A percentile compares a stretch with the other conserved stretches of the same genome.
Evolutionary conservation across 768 basidiomycete species (phyloP).

Genomic region (Roridomyces roridus): DNA sequence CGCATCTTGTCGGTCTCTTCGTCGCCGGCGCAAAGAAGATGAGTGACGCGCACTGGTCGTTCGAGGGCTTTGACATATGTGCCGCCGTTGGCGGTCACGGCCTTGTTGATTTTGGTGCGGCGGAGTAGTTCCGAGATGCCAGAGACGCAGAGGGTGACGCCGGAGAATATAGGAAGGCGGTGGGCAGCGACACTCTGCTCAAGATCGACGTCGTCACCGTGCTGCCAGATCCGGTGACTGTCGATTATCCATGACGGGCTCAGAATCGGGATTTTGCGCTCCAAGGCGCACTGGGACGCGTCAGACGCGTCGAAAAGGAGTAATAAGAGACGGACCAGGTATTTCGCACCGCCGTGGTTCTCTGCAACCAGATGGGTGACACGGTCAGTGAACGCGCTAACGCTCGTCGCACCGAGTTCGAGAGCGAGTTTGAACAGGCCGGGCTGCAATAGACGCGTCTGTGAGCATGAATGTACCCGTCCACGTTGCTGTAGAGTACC

Average conservation of each 20-base stretch:
- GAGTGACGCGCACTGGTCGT: constrained; percentile 81
- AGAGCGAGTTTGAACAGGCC: constrained; percentile 76
- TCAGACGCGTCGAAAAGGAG: not conserved
- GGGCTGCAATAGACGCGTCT: constrained; percentile 51
- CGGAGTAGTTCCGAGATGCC: constrained; percentile 69
- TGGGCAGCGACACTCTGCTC: constrained; percentile 63
- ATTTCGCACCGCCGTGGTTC: constrained; percentile 87
- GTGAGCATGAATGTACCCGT: not conserved
- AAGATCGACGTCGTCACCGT: constrained; percentile 80
- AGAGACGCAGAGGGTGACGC: constrained; percentile 73
- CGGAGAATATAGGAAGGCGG: constrained; percentile 51
- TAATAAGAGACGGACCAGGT: constrained; percentile 54
- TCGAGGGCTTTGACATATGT: constrained; percentile 77
- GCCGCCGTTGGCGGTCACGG: constrained; percentile 68
- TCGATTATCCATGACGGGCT: constrained; percentile 78
- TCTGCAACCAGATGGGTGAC: constrained; percentile 89
- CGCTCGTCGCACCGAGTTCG: constrained; percentile 78
- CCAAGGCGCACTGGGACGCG: constrained; percentile 73
- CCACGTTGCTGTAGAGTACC: constrained; percentile 42
- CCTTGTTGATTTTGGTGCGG: constrained; percentile 68
- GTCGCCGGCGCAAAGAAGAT: constrained; percentile 78
- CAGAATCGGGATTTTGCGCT: constrained; percentile 82
- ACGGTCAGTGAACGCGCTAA: constrained; percentile 77
- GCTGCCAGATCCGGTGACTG: constrained; percentile 74
- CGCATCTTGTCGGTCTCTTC: constrained; percentile 77